Percentiles rank a stretch among this genome's conserved stretches.
These are phyloP conservation scores for Ceratocystis colombiana DNA, from an alignment of 2,329 filamentous ascomycete genomes.

Conservation along the genomic window DNA sequence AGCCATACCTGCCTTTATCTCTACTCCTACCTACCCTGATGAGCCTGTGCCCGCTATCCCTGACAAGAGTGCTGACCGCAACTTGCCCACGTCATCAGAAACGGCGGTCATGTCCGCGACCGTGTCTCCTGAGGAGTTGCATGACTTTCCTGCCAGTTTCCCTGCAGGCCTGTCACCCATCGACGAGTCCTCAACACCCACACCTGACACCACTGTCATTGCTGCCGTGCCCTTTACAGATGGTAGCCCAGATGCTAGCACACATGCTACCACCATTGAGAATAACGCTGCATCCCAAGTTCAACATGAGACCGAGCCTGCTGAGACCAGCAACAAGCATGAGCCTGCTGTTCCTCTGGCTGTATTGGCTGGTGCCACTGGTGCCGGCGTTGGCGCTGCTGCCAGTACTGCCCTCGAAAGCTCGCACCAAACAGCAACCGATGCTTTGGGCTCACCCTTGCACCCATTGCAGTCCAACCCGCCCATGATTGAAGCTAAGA, in stretches of 20 bases:
- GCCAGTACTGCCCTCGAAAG: neutral
- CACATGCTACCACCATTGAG: conserved; percentile 15
- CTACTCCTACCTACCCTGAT: neutral
- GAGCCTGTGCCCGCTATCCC: neutral
- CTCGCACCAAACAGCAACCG: conserved; percentile 5
- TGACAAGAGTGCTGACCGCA: conserved; percentile 3
- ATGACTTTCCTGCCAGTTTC: conserved; percentile 10
- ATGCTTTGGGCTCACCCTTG: neutral
- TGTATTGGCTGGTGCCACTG: neutral
- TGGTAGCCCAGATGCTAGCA: conserved; percentile 8
- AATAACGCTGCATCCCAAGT: neutral
- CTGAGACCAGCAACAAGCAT: neutral
- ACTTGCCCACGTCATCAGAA: neutral
- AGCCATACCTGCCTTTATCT: neutral
- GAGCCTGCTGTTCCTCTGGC: neutral
- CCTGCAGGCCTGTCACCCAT: conserved; percentile 14
- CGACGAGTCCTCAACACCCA: conserved; percentile 15
- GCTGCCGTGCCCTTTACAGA: conserved; percentile 6
- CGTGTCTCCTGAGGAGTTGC: conserved; percentile 16
- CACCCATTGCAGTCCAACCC: conserved; percentile 24
- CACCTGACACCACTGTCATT: neutral
- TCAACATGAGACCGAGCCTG: neutral
- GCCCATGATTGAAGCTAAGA: conserved; percentile 1
- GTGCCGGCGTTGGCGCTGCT: neutral
- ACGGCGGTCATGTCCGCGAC: conserved; percentile 14